Evolutionary conservation across 345 rosid genomes (phyloP), one percentile per base, ranked within the genome.

Genomic region (Pistacia integerrima): DNA sequence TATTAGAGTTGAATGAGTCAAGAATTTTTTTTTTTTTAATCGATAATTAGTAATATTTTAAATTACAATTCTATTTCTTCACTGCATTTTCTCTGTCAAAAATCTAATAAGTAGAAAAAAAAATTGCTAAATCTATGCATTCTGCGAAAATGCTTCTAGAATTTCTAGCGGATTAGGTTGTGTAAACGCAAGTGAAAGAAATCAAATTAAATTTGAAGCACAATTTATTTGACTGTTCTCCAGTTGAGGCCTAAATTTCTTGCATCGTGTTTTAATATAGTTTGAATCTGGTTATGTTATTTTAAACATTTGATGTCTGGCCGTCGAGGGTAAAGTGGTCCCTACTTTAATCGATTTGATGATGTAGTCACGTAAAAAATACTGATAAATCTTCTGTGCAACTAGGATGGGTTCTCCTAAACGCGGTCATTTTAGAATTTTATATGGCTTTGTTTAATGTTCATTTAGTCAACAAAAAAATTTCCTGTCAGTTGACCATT

Each of bases 221-320:
- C 58, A 64, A 48, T 7, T 57, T 20, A 13, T 56, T 57, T 9
- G 60, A 59, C 14, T 25, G 17, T 30, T 60, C 30, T 67, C 38
- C 52, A 8, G 30, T 62, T 64, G 51, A 68, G 67, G 17, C 36
- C 49, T 69, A 4, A 44, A 54, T 54, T 18, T 62, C 49, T 69
- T 57, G 16, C 44, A 70, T 12, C 57, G 2, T 28, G 22, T 12
- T 30, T 25, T 25, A 25, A 25, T 25, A 25, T 25, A 36, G 67
- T 70, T 65, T 79, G 69, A 70, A 67, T 33, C 61, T 76, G 58
- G 44, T 1, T 79, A 22, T 74, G 20, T 48, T n/a, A 67, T 60
- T 14, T 64, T 17, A 51, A 54, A 17, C 9, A 33, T 28, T 64
- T 55, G 35, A 17, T 17, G 13, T 62, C 51, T 7, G 46, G 66